phyloP scores from a whole-genome alignment of 306 rosid species.

The Glycine tomentella region DNA sequence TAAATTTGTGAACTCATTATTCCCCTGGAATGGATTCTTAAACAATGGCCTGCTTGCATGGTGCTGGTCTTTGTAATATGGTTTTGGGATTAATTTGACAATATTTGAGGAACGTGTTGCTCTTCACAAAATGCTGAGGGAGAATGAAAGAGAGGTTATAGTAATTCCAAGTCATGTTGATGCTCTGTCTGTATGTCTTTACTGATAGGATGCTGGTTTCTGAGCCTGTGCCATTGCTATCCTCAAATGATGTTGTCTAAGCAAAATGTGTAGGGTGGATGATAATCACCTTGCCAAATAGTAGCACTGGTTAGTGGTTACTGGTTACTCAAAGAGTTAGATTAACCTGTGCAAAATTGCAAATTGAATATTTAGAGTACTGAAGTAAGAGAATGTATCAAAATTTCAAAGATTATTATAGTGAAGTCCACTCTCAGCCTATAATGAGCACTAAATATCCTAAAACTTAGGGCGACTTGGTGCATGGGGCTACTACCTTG shows the following conservation, averaged over 20 bases:
- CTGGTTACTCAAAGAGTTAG: slow-evolving; percentile 19
- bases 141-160: background rate
- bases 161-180: slow-evolving; percentile 1
- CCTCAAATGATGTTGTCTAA: slow-evolving; percentile 3
- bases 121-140: background rate
- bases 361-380: slow-evolving; percentile 4
- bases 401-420: background rate
- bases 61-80: background rate
- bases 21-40: background rate
- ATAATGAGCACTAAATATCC: background rate
- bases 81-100: slow-evolving; percentile 28
- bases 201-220: background rate
- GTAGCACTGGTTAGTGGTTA: slow-evolving; percentile 6
- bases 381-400: slow-evolving; percentile 11
- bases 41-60: background rate
- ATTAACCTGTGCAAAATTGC: background rate
- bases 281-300: no score
- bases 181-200: background rate
- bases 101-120: slow-evolving; percentile 8
- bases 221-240: slow-evolving; percentile 1
- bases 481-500: background rate
- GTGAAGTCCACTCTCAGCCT: background rate
- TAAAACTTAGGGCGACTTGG: background rate
- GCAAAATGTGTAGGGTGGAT: background rate
- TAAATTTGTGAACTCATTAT: background rate